A percentile compares a stretch with the other conserved stretches of the same genome.
Evolutionary conservation across 2,329 filamentous ascomycete species (phyloP).

Genomic region (Epichloe uncinata): DNA sequence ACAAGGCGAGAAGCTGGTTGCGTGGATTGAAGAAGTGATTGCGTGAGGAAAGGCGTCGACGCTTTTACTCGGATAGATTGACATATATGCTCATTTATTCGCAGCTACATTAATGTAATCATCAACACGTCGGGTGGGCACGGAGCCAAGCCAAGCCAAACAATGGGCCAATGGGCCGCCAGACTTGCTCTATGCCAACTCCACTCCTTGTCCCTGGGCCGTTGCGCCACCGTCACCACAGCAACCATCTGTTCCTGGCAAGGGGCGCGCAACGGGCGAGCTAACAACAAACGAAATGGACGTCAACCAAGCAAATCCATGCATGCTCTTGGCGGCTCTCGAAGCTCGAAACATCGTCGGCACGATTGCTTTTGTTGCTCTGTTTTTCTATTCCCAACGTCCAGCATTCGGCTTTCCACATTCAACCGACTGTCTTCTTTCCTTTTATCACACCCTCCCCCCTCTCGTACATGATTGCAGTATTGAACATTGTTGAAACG

Average conservation of each 20-base stretch:
- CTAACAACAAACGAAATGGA: slow-evolving; percentile 8
- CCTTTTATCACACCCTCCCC: neutral
- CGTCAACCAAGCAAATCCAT: slow-evolving; percentile 3
- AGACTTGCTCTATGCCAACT: no score
- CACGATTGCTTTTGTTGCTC: neutral
- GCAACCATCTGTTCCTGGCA: neutral
- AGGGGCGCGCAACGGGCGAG: neutral
- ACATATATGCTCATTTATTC: no score
- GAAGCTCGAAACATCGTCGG: neutral
- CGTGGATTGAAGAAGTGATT: slow-evolving; percentile 8
- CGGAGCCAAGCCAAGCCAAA: no score
- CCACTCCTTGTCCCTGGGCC: neutral
- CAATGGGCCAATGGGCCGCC: no score
- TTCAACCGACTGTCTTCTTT: neutral
- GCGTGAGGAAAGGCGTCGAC: neutral
- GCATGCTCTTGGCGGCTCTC: neutral
- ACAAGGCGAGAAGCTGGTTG: slow-evolving; percentile 10
- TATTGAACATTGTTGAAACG: slow-evolving; percentile 5
- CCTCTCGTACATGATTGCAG: slow-evolving; percentile 2
- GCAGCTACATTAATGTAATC: no score
- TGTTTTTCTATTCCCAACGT: neutral
- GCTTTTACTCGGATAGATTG: no score
- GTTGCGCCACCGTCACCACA: neutral
- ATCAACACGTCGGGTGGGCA: no score
- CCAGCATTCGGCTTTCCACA: neutral